phyloP scores from a whole-genome alignment of 169 alveolate species.

The Cryptosporidium ryanae region DNA sequence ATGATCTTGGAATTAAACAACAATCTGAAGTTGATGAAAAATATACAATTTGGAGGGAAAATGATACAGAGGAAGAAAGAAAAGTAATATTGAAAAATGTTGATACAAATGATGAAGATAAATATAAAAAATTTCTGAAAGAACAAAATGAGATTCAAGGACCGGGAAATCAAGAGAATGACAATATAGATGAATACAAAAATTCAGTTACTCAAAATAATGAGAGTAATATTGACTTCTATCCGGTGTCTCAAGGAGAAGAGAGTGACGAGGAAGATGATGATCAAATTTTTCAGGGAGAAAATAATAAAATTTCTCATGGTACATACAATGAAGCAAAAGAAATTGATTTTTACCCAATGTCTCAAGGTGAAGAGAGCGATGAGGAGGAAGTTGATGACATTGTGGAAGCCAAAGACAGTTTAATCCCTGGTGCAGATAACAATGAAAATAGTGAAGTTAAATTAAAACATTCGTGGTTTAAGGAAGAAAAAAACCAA shows the following conservation, averaged over 20 bases:
- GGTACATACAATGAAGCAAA: no score
- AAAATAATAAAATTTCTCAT: not conserved
- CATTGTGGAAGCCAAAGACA: no score
- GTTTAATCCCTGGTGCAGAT: no score
- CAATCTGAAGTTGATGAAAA: not conserved
- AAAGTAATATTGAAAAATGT: slow-evolving; percentile 16
- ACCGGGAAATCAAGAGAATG: not conserved
- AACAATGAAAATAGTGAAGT: no score
- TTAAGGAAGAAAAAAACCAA: no score
- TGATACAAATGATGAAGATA: slow-evolving; percentile 8
- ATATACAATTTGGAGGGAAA: not conserved
- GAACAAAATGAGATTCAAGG: not conserved
- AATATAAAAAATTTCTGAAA: not conserved
- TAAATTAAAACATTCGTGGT: no score
- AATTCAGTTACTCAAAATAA: not conserved
- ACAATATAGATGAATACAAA: not conserved
- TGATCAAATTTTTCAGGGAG: not conserved
- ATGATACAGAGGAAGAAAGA: slow-evolving; percentile 22
- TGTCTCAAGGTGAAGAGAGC: no score
- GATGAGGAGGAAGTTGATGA: no score
- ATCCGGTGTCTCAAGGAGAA: no score
- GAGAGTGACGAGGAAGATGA: no score
- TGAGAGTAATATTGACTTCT: not conserved
- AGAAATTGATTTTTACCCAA: no score
- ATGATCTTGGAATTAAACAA: not conserved